Base-by-base conservation (phyloP, 495 filamentous ascomycete genomes). In the Daldinia vernicosa region DNA sequence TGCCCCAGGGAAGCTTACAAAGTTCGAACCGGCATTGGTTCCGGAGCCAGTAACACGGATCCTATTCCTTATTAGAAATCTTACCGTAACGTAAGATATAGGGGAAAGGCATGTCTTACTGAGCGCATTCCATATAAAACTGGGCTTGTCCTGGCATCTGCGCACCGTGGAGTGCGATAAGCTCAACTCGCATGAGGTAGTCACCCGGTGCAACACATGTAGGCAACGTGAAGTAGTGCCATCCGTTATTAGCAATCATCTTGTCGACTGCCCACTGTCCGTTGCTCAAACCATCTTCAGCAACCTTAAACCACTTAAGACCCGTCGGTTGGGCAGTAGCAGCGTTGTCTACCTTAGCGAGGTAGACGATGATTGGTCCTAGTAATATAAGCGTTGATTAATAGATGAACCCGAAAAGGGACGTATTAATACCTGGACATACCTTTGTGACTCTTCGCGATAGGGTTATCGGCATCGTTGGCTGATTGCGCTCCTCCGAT, bases 141-240 rank as follows among this genome's bases (percentile, higher is more conserved):
- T 88, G 85, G 1, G 85, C 84, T 43, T 80, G 82, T 7, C 79
- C 80, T 1, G 59, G 53, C n/a, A 27, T 52, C 22, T 70, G 61
- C 17, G 84, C 84, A 15, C 69, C 72, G 75, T 86, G 84, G 27
- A 87, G 80, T 6, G 84, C 84, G 32, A 86, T 81, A 6, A 86
- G 68, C 76, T 87, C 85, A 33, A 84, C 83, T 4, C 85, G 82
- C 71, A 87, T 80, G 6, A 87, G 79, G 71, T 88, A 84, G 55
- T 86, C 78, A 27, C 81, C 80, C 0, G 81, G 76, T 17, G 80
- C 80, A 39, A 87, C 71, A 67, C 81, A 84, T 8, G 67, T 45
- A n/a, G 83, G 80, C 73, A 84, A 81, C 43, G 76, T 77, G 64
- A 84, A 82, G 67, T 83, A 80, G 67, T 83, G 79, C 80, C 80